Base-by-base conservation (phyloP, 2,329 filamentous ascomycete genomes). In the Microsporum canis region DNA sequence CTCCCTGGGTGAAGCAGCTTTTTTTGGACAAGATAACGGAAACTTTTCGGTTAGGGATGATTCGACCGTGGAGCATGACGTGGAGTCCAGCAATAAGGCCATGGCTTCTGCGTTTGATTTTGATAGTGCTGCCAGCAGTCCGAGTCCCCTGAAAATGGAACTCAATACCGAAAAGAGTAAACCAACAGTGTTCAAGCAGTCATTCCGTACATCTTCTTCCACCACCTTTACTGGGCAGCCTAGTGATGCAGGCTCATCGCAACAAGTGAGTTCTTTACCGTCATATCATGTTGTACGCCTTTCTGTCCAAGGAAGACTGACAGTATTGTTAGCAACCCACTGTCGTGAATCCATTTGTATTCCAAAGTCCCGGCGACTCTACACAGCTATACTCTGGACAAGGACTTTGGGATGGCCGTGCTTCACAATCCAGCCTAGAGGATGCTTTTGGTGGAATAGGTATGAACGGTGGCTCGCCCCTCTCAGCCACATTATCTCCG, bases 51-150 rank as follows among this genome's bases (percentile, higher is more conserved):
- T 76, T 59, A 71, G 75, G 60, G 66, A 65, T 29, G 66, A 66
- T 4, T 71, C 71, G 57, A 62, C 65, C 4, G 65, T 68, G 61
- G 72, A 72, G 17, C 64, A 71, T 31, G 76, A 78, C 58, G 65
- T 77, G 49, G 76, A 78, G 63, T 72, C 70, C 5, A 78, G 75
- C 61, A 78, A 78, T 63, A 74, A 72, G 63, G 75, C 74, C 14
- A 78, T 79, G 77, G 76, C 77, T 64, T 76, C 76, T 33, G 76
- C 75, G 10, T 78, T 78, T 62, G 76, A 78, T 64, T 78, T 78
- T 63, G 76, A 78, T 49, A 78, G 76, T 62, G 76, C 76, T 36
- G 76, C 75, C 5, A 78, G 76, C 65, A 78, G 75, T 39, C 76
- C 76, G 1, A 78, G 75, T 63, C 75, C 69, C 43, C 68, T 75